Base-by-base conservation (phyloP, 2,329 filamentous ascomycete genomes). In the Fusarium euwallaceae region DNA sequence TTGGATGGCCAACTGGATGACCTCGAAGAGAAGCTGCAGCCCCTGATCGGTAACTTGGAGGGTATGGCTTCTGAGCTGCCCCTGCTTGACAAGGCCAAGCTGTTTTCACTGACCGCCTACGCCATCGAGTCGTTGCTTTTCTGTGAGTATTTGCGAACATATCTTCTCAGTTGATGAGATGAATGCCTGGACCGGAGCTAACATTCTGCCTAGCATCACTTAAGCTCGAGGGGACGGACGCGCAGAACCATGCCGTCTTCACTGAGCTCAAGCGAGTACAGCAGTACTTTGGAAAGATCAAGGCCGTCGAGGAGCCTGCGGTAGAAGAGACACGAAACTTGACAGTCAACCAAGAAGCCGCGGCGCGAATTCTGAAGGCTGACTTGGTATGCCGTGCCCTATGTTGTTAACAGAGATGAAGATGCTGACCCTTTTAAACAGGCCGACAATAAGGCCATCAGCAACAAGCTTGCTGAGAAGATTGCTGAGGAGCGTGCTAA, bases 201-300 rank as follows among this genome's bases (percentile, higher is more conserved):
- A 70, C 45, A 20, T 11, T 62, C 34, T 17, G 4, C 60, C 24
- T 64, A 76, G 94, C 93, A 62, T 92, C 93, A 72, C 87, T 99
- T 24, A 92, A 92, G 71, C 88, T 98, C 10, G 92, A 95, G 76
- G 95, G 93, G 67, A 88, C 92, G 34, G 90, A 98, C 79, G 92
- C 94, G n/a, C 95, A 93, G 82, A 88, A 93, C 62, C 96, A 98
- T 81, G 89, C 94, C 32, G 91, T 99, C 69, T 97, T 95, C 84
- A 89, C 89, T 69, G 97, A 99, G 85, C 89, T 99, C 72, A 92
- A 91, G 68, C 92, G 97, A 66, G 92, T 98, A 64, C 95, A 92
- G 82, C 93, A 95, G 81, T 98, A 98, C 83, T 97, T 98, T 84
- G 91, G 90, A 69, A 99, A 98, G 86, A 96, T 98, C 81, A 94